These are phyloP conservation scores for Lentinula detonsa DNA, from an alignment of 768 basidiomycete genomes.

Conservation along the genomic window DNA sequence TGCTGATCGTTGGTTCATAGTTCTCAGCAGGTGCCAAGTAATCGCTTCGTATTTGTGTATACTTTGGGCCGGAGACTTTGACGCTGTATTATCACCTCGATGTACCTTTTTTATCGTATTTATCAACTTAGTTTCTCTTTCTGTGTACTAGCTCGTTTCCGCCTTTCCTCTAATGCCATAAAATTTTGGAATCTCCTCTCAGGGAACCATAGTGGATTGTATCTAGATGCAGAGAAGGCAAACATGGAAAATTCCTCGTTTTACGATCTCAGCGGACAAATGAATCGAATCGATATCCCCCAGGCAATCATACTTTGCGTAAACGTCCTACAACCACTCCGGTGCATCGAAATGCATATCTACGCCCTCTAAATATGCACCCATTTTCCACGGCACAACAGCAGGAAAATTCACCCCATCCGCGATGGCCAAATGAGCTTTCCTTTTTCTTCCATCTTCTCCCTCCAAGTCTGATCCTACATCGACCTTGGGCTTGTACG, in stretches of 20 bases:
- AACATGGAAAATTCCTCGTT: background rate
- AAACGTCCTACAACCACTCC: background rate
- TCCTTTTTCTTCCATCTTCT: background rate
- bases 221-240: background rate
- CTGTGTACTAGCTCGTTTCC: background rate
- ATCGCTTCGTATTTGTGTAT: conserved; percentile 4
- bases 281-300: no score
- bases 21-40: conserved; percentile 73
- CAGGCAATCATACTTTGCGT: background rate
- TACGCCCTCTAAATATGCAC: conserved; percentile 8
- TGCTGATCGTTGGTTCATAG: conserved; percentile 22
- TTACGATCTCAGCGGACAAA: no score
- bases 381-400: conserved; percentile 17
- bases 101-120: conserved; percentile 7
- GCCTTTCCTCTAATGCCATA: background rate
- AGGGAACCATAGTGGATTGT: background rate
- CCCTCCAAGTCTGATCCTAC: background rate
- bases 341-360: conserved; percentile 10
- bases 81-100: conserved; percentile 7
- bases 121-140: background rate
- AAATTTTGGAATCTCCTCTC: no score
- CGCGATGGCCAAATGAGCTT: conserved; percentile 11
- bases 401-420: conserved; percentile 21
- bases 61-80: background rate
- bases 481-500: background rate